These are phyloP conservation scores for Camelina sativa DNA, from an alignment of 345 rosid genomes.

Conservation along the genomic window DNA sequence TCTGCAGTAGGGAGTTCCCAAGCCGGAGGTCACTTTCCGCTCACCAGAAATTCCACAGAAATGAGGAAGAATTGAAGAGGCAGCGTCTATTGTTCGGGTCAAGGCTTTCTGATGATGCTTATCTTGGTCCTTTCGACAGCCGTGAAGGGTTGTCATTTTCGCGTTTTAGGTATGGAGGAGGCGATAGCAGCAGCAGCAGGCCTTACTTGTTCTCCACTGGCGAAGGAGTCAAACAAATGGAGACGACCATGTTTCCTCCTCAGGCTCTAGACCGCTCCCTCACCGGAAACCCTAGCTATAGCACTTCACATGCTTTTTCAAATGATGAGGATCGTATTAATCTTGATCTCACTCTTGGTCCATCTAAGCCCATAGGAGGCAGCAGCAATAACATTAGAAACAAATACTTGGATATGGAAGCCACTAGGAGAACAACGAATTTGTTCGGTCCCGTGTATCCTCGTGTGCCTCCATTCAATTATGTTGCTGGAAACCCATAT, in stretches of 20 bases:
- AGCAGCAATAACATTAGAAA: neutral
- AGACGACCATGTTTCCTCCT: neutral
- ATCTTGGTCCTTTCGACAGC: neutral
- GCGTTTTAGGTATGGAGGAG: neutral
- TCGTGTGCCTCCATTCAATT: neutral
- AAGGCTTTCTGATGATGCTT: neutral
- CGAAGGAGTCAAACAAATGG: neutral
- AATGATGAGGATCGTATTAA: neutral
- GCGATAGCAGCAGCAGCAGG: neutral
- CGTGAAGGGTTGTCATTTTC: neutral
- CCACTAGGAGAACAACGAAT: neutral
- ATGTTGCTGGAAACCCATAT: neutral
- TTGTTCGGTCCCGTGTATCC: slow-evolving; percentile 1
- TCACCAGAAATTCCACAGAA: neutral
- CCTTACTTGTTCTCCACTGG: neutral
- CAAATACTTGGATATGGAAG: neutral
- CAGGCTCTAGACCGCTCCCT: neutral
- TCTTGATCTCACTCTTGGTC: slow-evolving; percentile 17
- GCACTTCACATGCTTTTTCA: neutral
- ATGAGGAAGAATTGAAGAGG: too few species aligned
- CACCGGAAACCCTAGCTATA: neutral
- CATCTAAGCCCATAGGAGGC: neutral
- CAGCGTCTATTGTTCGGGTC: neutral
- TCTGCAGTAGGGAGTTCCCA: neutral
- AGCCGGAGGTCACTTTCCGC: neutral